Conservation (phyloP, 176 grass and related monocot genomes). For the Oryza rufipogon region DNA sequence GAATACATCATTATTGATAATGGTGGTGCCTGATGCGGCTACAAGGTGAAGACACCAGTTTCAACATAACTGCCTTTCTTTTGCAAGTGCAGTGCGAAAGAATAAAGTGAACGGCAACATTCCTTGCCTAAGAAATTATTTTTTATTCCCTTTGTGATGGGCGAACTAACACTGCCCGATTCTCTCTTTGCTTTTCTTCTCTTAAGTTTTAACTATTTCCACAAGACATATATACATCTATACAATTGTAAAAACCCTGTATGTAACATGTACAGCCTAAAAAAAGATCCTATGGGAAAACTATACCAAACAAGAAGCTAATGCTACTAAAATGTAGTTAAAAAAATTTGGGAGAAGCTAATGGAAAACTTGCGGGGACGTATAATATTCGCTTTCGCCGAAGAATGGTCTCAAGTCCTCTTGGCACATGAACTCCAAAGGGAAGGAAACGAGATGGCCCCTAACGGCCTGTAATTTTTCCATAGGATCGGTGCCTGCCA, state of each 20-base stretch:
- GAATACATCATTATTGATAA: neutral
- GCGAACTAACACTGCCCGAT: neutral
- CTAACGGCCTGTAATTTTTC: conserved; percentile 53
- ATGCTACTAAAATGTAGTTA: too few species aligned
- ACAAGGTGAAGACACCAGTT: neutral
- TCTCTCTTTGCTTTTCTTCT: neutral
- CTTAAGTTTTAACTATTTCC: neutral
- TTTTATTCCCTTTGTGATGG: neutral
- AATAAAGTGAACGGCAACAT: neutral
- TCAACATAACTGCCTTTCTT: neutral
- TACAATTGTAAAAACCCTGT: neutral
- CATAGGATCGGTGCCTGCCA: conserved; percentile 40
- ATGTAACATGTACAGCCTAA: conserved; percentile 21
- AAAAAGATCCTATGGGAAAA: neutral
- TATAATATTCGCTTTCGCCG: conserved; percentile 68
- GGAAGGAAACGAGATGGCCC: conserved; percentile 75
- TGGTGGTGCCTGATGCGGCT: neutral
- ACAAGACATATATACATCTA: conserved; percentile 13
- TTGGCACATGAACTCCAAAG: conserved; percentile 75
- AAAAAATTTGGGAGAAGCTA: conserved; percentile 24
- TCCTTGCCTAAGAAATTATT: neutral
- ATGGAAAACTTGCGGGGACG: conserved; percentile 71
- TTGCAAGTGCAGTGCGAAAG: neutral
- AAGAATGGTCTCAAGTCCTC: conserved; percentile 83
- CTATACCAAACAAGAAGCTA: neutral